These are phyloP conservation scores for Cardiospermum halicacabum DNA, from an alignment of 345 rosid genomes.

Conservation along the genomic window DNA sequence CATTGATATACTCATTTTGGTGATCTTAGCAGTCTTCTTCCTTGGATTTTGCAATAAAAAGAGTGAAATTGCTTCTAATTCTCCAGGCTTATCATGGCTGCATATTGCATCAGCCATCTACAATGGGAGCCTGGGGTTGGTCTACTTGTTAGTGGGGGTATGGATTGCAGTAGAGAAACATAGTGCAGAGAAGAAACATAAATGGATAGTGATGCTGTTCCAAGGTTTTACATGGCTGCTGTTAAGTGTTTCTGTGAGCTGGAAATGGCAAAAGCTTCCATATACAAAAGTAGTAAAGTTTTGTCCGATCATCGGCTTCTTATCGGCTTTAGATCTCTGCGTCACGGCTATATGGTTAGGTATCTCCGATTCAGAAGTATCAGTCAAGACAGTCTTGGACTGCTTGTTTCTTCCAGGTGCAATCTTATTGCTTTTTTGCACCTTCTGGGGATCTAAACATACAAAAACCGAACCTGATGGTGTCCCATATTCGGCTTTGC, in stretches of 20 bases:
- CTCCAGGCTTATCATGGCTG: no score
- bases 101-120: slow-evolving; percentile 25
- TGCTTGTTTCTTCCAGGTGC: slow-evolving; percentile 31
- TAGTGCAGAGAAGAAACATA: slow-evolving; percentile 21
- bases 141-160: slow-evolving; percentile 18
- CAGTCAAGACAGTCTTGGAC: slow-evolving; percentile 23
- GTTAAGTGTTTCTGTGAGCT: slow-evolving; percentile 16
- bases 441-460: slow-evolving; percentile 13
- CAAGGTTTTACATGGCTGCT: slow-evolving; percentile 40
- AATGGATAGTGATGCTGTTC: slow-evolving; percentile 25
- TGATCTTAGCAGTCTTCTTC: no score
- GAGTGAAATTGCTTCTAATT: no score
- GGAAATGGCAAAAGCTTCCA: slow-evolving; percentile 12
- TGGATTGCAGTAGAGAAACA: slow-evolving; percentile 5
- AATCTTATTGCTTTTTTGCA: slow-evolving; percentile 23
- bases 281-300: slow-evolving; percentile 4
- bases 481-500: slow-evolving; percentile 30
- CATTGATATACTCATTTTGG: no score
- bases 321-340: slow-evolving; percentile 27
- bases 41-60: no score
- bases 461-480: slow-evolving; percentile 6
- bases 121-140: slow-evolving; percentile 26
- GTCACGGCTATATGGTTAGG: slow-evolving; percentile 22
- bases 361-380: neutral
- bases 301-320: slow-evolving; percentile 19